Evolutionary conservation across 2,329 filamentous ascomycete genomes (phyloP).

Genomic region (Aureobasidium musti): DNA sequence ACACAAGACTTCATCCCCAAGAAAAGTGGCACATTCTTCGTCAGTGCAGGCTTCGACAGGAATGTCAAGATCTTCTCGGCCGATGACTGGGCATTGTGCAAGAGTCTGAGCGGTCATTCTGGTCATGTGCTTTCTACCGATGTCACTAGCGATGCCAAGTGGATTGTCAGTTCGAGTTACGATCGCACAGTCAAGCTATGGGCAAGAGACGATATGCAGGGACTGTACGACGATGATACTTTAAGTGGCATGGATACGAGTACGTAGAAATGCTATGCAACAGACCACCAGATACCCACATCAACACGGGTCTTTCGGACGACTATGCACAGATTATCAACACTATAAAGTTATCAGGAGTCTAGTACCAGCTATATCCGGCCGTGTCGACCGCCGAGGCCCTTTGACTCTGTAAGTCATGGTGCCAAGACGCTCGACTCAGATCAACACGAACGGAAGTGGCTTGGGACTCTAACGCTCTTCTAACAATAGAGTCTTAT

Average conservation of each 20-base stretch:
- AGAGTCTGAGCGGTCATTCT: slow-evolving; percentile 85
- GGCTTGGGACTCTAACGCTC: slow-evolving; percentile 10
- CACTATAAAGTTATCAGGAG: not conserved
- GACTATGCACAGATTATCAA: not conserved
- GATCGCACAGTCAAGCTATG: slow-evolving; percentile 96
- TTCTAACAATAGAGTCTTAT: slow-evolving; percentile 19
- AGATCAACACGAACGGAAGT: slow-evolving; percentile 23
- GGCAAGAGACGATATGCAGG: slow-evolving; percentile 76
- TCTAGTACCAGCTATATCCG: not conserved
- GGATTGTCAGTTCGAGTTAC: slow-evolving; percentile 93
- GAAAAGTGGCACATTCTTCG: slow-evolving; percentile 88
- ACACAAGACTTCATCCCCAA: slow-evolving; percentile 58
- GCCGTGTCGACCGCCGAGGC: not conserved
- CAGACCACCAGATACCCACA: not conserved
- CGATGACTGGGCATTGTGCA: slow-evolving; percentile 91
- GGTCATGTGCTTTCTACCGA: slow-evolving; percentile 91
- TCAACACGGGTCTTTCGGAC: not conserved
- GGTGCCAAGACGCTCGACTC: slow-evolving; percentile 6
- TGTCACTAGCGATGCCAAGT: slow-evolving; percentile 79
- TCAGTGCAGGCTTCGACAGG: slow-evolving; percentile 88
- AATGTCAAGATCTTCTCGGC: slow-evolving; percentile 95
- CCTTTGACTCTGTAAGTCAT: not conserved
- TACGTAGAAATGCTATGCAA: slow-evolving; percentile 16
- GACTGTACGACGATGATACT: slow-evolving; percentile 34
- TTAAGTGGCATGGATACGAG: slow-evolving; percentile 12